Conservation (phyloP, 371 early-diverging fungal species). For the Haplosporangium sp. region DNA sequence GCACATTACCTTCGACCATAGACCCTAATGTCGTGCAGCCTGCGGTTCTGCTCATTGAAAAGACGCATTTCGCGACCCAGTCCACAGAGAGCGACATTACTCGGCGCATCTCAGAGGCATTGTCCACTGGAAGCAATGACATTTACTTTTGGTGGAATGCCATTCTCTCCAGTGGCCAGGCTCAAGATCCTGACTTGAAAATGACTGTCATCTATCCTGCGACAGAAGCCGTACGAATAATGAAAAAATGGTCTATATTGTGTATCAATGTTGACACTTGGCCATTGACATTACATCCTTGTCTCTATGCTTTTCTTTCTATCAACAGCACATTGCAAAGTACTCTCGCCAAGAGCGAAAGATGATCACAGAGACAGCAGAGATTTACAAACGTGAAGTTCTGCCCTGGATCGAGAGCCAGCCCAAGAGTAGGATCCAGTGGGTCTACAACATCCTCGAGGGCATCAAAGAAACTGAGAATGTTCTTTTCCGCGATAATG, state of each 20-base stretch:
- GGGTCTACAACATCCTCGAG: slow-evolving; percentile 84
- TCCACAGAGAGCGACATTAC: slow-evolving; percentile 52
- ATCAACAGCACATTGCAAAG: slow-evolving; percentile 74
- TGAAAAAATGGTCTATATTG: too few species aligned
- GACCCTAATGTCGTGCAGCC: slow-evolving; percentile 3
- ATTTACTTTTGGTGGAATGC: slow-evolving; percentile 72
- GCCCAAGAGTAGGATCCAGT: slow-evolving; percentile 72
- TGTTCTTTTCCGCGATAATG: slow-evolving; percentile 65
- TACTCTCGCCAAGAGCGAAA: slow-evolving; percentile 72
- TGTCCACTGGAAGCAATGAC: slow-evolving; percentile 63
- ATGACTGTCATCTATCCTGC: slow-evolving; percentile 73
- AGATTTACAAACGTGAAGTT: slow-evolving; percentile 60
- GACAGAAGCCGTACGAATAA: slow-evolving; percentile 63
- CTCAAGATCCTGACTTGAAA: slow-evolving; percentile 60
- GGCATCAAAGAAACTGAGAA: slow-evolving; percentile 75
- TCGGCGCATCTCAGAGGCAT: slow-evolving; percentile 43
- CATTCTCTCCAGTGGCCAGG: slow-evolving; percentile 27
- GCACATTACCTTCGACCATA: slow-evolving; percentile 23
- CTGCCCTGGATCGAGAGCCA: slow-evolving; percentile 73
- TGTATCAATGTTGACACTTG: too few species aligned
- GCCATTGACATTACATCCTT: neutral
- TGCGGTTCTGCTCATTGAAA: slow-evolving; percentile 63
- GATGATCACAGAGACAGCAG: slow-evolving; percentile 69
- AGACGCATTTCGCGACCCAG: slow-evolving; percentile 60
- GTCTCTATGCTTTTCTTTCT: neutral